Evolutionary conservation across 1,284 basidiomycete genomes (phyloP), one percentile per base, ranked within the genome.

Genomic region (Melampsora americana): DNA sequence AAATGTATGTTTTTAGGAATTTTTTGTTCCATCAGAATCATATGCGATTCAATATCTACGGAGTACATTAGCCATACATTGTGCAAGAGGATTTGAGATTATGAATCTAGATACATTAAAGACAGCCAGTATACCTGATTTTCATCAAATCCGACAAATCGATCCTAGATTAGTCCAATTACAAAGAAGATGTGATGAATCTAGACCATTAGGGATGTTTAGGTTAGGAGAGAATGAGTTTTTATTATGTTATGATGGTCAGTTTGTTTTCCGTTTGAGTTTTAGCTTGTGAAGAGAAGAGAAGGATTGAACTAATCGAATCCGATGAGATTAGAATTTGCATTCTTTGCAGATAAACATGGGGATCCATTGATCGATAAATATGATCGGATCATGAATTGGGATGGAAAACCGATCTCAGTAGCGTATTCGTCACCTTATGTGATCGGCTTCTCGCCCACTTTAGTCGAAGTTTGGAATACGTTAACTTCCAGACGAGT

Each of bases 381-480:
- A 53, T 86, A 32, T 85, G 88, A 75, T 2, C 86, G 87, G 39
- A 89, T 90, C 2, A 92, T 97, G 80, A 94, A 97, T 82, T 98
- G 95, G 93, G 95, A 98, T 84, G 93, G 93, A 11, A 90, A 88
- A 2, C 92, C 92, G 0, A 91, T 93, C 80, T 89, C 89, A 59
- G 92, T 93, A 39, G 92, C 92, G 0, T 90, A 92, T 84, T 46
- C 30, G n/a, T 92, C 94, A 80, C 93, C 93, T 0, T 95, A 94
- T 80, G 86, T 98, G 69, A 87, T 97, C 20, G 89, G 96, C 42
- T 93, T 98, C 83, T 93, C 95, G 82, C 86, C 88, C n/a, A 89
- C 91, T 42, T 96, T 97, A 84, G 90, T 98, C 81, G 95, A 98
- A 84, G 88, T 98, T 53, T 89, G 95, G 42, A 90, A 96, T 81